Evolutionary conservation across 176 grass and related monocot species (phyloP), one percentile per base, ranked within the genome.

Genomic region (Carex scoparia): DNA sequence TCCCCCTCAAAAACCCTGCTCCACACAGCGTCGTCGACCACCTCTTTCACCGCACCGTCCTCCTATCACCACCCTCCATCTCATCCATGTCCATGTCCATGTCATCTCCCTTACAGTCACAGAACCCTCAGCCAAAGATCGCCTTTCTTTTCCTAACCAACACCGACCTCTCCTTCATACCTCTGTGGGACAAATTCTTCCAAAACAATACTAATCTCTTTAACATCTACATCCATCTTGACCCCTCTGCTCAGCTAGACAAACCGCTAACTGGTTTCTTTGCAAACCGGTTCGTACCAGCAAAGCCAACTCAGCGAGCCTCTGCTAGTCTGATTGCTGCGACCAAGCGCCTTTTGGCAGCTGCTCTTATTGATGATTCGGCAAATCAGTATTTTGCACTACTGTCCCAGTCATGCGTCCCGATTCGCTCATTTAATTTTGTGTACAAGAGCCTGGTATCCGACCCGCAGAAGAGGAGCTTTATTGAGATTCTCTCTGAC

Each of bases 71-170:
- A 32, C 92, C 23, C 82, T 91, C 16, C 86, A 92, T 14, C 42
- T 91, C 38, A 65, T 57, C 51, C 23, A 23, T 23, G 23, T 23
- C 23, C 23, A 23, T 23, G 23, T 91, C 16, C 86, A 92, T 14
- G 53, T 91, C 38, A 65, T 57, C 51, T 88, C 90, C 2, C 86
- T 91, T 14, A 60, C 92, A 10, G 83, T 91, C 10, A 60, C 92
- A 10, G 83, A 84, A 71, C 4, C 61, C n/a, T 3, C 53, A 77
- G 31, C 87, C 90, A 38, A 98, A 98, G 89, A 89, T 98, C 58
- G 95, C 95, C 5, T 95, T 98, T 69, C 31, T 98, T 16, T 98
- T 98, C 86, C 87, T 98, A 1, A 95, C 95, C 31, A 93, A 87
- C 83, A 89, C 93, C 5, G 89, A 94, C 82, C 89, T 98, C 86